Percentiles rank a stretch among this genome's conserved stretches.
Conservation (phyloP, 1,284 basidiomycete species). For the Trichosporon sp. region DNA sequence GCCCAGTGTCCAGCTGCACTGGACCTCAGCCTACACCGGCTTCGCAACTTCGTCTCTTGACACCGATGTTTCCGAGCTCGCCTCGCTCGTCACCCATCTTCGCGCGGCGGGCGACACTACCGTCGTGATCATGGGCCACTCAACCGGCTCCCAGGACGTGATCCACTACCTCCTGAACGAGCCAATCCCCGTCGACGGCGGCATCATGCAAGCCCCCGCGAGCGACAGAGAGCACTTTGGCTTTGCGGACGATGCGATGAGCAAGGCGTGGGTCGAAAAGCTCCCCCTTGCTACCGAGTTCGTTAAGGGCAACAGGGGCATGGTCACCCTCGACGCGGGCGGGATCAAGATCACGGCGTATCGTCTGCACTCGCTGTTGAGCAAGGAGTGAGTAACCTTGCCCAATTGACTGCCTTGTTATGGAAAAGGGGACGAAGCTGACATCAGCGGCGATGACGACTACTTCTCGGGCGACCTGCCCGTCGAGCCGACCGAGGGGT, state of each 20-base stretch:
- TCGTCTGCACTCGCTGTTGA: constrained; percentile 45
- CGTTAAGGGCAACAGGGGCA: constrained; percentile 41
- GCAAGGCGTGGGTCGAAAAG: constrained; percentile 30
- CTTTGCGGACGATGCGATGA: constrained; percentile 22
- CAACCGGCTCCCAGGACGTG: constrained; percentile 56
- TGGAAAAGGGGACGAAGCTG: not conserved
- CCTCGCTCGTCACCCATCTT: constrained; percentile 46
- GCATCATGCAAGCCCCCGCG: constrained; percentile 57
- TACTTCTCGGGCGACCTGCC: constrained; percentile 56
- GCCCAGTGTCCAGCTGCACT: constrained; percentile 52
- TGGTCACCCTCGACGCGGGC: constrained; percentile 37
- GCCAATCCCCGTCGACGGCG: constrained; percentile 37
- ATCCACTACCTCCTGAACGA: constrained; percentile 47
- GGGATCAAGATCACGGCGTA: constrained; percentile 47
- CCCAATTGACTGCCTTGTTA: not conserved
- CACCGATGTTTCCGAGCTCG: constrained; percentile 48
- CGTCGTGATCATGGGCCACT: constrained; percentile 55
- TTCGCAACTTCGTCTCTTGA: constrained; percentile 49
- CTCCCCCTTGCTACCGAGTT: constrained; percentile 38
- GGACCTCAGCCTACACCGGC: constrained; percentile 50
- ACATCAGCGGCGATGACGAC: constrained; percentile 43
- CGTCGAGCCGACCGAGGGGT: constrained; percentile 24
- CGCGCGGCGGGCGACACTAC: constrained; percentile 37
- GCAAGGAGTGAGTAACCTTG: constrained; percentile 8
- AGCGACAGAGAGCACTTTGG: constrained; percentile 51